phyloP scores from a whole-genome alignment of 805 yeast species.

The Wickerhamiella brachini region DNA sequence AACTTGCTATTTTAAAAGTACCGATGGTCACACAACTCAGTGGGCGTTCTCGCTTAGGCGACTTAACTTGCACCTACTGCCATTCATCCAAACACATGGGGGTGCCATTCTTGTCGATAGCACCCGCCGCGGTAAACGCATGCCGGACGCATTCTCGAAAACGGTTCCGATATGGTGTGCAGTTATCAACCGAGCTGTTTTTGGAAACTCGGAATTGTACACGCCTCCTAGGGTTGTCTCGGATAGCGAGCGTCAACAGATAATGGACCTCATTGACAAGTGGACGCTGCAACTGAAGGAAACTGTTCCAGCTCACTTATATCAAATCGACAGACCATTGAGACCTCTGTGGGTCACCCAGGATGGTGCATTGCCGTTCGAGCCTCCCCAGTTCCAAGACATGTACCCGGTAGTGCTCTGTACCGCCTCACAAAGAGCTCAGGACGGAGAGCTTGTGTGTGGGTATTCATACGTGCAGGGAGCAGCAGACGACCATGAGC shows the following conservation, averaged over 20 bases:
- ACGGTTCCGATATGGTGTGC: constrained; percentile 91
- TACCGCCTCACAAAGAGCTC: constrained; percentile 49
- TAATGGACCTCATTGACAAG: constrained; percentile 32
- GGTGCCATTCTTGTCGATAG: constrained; percentile 61
- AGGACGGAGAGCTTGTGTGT: constrained; percentile 33
- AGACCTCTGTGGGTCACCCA: constrained; percentile 65
- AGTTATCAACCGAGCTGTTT: constrained; percentile 45
- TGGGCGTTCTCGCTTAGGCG: constrained; percentile 71
- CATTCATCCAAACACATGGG: constrained; percentile 27
- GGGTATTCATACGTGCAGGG: constrained; percentile 71
- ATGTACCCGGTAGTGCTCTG: constrained; percentile 37
- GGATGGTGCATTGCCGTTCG: constrained; percentile 28
- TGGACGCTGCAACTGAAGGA: constrained; percentile 34
- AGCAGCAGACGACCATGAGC: constrained; percentile 88
- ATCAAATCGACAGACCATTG: constrained; percentile 35
- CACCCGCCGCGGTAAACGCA: constrained; percentile 67
- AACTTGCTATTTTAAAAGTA: constrained; percentile 69
- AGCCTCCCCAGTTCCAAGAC: constrained; percentile 23
- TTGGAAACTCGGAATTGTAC: constrained; percentile 28
- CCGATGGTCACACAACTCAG: constrained; percentile 76
- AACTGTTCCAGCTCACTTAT: constrained; percentile 27
- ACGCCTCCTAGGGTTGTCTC: constrained; percentile 45
- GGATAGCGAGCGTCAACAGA: constrained; percentile 40
- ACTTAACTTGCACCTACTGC: constrained; percentile 57
- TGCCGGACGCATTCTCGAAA: constrained; percentile 79